Base-by-base conservation (phyloP, 768 basidiomycete genomes). In the Leccinum variicolor region DNA sequence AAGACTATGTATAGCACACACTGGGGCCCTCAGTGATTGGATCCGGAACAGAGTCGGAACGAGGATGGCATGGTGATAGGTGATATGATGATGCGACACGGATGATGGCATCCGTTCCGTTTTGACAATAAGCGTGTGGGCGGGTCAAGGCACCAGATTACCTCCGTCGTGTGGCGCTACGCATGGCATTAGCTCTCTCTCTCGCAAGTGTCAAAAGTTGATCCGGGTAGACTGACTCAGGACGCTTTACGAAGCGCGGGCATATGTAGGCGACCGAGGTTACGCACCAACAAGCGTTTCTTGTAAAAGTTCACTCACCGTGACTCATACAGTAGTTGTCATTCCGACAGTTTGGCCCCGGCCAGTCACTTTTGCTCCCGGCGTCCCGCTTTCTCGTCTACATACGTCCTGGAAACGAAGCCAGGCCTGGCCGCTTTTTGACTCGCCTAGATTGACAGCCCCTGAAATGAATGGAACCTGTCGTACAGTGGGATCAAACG, bases 381-480 rank as follows among this genome's bases (percentile, higher is more conserved):
- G 13, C 13, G 33, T 33, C 13, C 33, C 33, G 13, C 33, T 13
- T 23, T 51, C 49, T 57, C 34, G 54, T 64, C 49, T 54, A 17
- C 13, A 33, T 33, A 33, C 9, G 23, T 52, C 52, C 21, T 41
- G 54, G 39, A n/a, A 43, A 21, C 29, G 41, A 26, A 34, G 21
- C 11, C 41, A n/a, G n/a, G n/a, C 36, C 33, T 52, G 34, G 23
- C 41, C 62, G 25, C 23, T 46, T 49, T 39, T 19, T 17, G 43
- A 52, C 50, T 36, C 49, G 29, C 50, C 10, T 41, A 28, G 47
- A 55, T 33, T 45, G 62, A 21, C 47, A 47, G 11, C n/a, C 8
- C 39, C 57, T 53, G 50, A 47, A 54, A 56, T 54, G 29, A 47
- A 57, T 29, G n/a, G 33, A 56, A 55, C 31, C 49, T 50, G n/a